These are phyloP conservation scores for Trichoderma brevicompactum DNA, from an alignment of 2,329 filamentous ascomycete species.

Conservation along the genomic window DNA sequence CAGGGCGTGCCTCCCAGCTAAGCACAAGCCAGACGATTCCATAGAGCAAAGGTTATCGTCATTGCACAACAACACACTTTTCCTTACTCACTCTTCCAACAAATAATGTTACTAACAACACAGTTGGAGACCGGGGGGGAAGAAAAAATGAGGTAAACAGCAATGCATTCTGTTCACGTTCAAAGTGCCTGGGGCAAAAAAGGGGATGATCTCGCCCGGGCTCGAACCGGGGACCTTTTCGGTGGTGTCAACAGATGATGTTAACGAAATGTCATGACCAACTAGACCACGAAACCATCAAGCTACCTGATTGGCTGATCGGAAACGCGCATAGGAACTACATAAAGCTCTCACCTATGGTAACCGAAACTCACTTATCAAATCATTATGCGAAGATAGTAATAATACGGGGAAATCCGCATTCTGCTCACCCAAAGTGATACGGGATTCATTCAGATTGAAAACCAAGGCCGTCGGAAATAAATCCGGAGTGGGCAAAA, in stretches of 20 bases:
- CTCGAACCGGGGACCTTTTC: conserved; percentile 31
- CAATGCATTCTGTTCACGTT: too few relatives aligned
- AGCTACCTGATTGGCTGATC: conserved; percentile 20
- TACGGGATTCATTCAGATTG: neutral
- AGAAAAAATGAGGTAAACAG: neutral
- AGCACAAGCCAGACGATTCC: too few relatives aligned
- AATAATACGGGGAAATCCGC: too few relatives aligned
- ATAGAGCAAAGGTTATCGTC: too few relatives aligned
- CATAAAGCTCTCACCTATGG: neutral
- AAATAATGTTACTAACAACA: too few relatives aligned
- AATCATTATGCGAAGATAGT: neutral
- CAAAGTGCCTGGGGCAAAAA: neutral
- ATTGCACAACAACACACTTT: too few relatives aligned
- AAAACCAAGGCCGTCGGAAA: neutral
- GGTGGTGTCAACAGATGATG: conserved; percentile 29
- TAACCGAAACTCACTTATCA: neutral
- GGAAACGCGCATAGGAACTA: neutral
- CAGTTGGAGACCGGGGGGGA: neutral
- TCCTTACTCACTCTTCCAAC: too few relatives aligned
- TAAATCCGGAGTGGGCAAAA: neutral
- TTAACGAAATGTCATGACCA: conserved; percentile 31
- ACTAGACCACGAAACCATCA: conserved; percentile 31
- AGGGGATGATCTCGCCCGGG: conserved; percentile 28
- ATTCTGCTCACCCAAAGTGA: neutral
- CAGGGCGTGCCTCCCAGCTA: too few relatives aligned